Conservation (phyloP, 192 early-diverging fungal genomes). For the Coemansia sp. region DNA sequence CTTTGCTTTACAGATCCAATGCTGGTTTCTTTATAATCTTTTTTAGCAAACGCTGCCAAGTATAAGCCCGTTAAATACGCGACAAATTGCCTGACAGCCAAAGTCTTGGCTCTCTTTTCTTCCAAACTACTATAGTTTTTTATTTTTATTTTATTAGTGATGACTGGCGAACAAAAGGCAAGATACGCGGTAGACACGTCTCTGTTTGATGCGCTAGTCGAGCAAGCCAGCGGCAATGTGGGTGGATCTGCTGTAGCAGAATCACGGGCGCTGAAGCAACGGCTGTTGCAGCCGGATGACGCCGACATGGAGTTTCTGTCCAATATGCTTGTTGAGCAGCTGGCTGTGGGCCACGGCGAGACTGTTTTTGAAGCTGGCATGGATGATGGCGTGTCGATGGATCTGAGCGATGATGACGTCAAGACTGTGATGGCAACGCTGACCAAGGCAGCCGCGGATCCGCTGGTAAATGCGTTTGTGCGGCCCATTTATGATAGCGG, state of each 20-base stretch:
- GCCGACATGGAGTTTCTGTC: constrained; percentile 52
- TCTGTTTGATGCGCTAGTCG: constrained; percentile 44
- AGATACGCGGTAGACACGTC: constrained; percentile 48
- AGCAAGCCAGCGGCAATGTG: constrained; percentile 20
- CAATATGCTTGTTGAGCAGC: constrained; percentile 41
- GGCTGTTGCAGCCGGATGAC: constrained; percentile 45
- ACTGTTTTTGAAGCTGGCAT: constrained; percentile 72
- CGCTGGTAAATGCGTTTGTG: constrained; percentile 21
- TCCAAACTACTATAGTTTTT: neutral
- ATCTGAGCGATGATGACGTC: constrained; percentile 56
- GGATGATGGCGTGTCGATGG: constrained; percentile 74
- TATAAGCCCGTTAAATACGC: no score
- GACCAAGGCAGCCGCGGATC: constrained; percentile 17
- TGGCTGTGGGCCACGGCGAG: constrained; percentile 69
- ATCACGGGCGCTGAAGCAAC: constrained; percentile 47
- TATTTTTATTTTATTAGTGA: neutral
- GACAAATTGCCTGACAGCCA: no score
- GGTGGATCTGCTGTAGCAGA: neutral
- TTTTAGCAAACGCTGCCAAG: no score
- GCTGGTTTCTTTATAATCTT: no score
- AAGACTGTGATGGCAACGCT: constrained; percentile 42
- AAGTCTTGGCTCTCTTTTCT: neutral
- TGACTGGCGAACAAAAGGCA: neutral
- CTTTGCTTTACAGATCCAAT: neutral
- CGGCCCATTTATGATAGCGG: constrained; percentile 35